Evolutionary conservation across 2,329 filamentous ascomycete species (phyloP), one percentile per base, ranked within the genome.

Genomic region (Neonectria coccinea): DNA sequence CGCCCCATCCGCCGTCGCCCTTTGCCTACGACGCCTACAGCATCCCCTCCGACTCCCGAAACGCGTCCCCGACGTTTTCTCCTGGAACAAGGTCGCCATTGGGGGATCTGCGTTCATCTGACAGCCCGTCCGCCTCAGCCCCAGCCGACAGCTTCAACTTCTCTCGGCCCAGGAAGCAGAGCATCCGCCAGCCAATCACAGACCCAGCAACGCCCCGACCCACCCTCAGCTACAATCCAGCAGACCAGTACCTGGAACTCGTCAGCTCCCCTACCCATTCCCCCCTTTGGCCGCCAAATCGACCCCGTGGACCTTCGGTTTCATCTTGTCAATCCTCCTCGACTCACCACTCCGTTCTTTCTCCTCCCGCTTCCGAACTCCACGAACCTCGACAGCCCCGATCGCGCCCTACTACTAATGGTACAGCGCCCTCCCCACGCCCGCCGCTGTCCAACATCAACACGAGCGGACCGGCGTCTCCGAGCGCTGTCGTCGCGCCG

Each of bases 61-160:
- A 73, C 62, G 72, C 71, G 58, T 75, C 74, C 55, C 76, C 78
- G 53, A 74, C 70, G 61, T 73, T 73, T 48, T 67, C 73, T 10
- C 59, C 79, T 56, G 73, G 65, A 48, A 67, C 74, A 36, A 77
- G 79, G 60, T 74, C 76, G 50, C 78, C 77, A 45, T 68, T 74
- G 41, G 61, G 73, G 48, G 78, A 80, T 59, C 67, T 78, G 63
- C 75, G 81, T 47, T 67, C 71, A 76, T 73, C 77, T 54, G 78
- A 80, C 52, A 75, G 73, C 56, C 77, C 79, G 68, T 73, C 75
- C 51, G 78, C 86, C 41, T 81, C 74, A 53, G 76, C 78, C 67
- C 73, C 75, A 50, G 79, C 86, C 50, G 83, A 84, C 70, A 89
- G 88, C 75, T 89, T 89, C 74, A 89, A 89, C 75, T 89, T 89